Base-by-base conservation (phyloP, 1,284 basidiomycete species). In the Microbotryum violaceum region DNA sequence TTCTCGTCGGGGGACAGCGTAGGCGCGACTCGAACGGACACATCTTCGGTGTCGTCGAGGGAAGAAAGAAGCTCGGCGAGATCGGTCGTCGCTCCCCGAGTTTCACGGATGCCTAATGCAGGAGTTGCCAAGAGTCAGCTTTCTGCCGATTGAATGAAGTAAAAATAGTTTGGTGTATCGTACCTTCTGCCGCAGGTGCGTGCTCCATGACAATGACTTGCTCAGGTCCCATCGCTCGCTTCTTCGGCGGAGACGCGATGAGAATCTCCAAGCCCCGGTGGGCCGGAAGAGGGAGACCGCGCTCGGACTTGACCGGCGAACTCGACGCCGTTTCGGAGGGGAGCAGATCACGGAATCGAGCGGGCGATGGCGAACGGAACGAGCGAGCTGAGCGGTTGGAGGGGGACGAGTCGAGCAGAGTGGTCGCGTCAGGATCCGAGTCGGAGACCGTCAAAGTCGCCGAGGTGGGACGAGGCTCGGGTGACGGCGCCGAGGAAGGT, bases 171-270 rank as follows among this genome's bases (percentile, higher is more conserved):
- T 33, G 23, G 21, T n/a, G 44, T 2, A 8, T 9, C 12, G 8
- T n/a, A 29, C 25, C 46, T 53, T 29, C 37, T 49, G 20, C 20
- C 29, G 20, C 45, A 2, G 23, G 47, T 7, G 9, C 21, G 29
- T 60, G 54, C 20, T 46, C 57, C 66, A 67, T 63, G 5, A 45
- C 50, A 29, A 65, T 67, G n/a, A 63, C 49, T 49, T 68, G 61
- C 52, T 65, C 66, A 8, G 66, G 66, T 2, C 66, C 66, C 37
- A 68, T 54, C 25, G 66, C 56, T 47, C 47, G 33, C 46, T 65
- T 68, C 56, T 50, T 60, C 20, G 64, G 62, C n/a, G 62, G 60
- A 29, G 20, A 53, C 7, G 20, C n/a, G 9, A 12, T 7, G 1
- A 4, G 14, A 23, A 44, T 56, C 44, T 37, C 44, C 45, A 57